Base-by-base conservation (phyloP, 139 green algal genomes). In the Chlamydomonas sp. region DNA sequence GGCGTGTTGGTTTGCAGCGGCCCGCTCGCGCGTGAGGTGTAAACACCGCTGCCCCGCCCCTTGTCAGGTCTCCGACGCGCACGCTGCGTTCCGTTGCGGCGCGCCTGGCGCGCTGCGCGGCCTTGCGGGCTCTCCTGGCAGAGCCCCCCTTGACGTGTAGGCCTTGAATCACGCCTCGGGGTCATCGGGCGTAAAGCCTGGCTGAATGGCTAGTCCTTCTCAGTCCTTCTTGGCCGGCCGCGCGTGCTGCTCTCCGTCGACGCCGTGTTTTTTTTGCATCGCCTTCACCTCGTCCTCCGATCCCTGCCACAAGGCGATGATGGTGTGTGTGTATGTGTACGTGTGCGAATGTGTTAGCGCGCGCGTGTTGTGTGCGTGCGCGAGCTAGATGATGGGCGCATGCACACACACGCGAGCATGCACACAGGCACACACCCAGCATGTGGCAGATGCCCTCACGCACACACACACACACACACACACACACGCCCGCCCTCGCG, bases 191-290 rank as follows among this genome's bases (percentile, higher is more conserved):
- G n/a, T n/a, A n/a, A n/a, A n/a, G n/a, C n/a, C n/a, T n/a, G n/a
- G 43, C 43, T 54, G 43, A 16, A 26, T 16, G 13, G 43, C 43
- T 54, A 54, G 13, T 54, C 43, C 43, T 16, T 54, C 13, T 13
- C 43, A 13, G 43, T 16, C 50, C 50, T 61, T 8, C 50, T 61
- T 28, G 50, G 8, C 13, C 16, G 31, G 65, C 59, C 77, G 77
- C 16, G 73, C 65, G 76, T 95, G 91, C 82, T 96, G 88, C 60
- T 96, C 73, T 0, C 88, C 90, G 76, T 95, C 86, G 54, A 98
- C 92, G 0, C 89, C 90, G 75, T 97, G 83, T 79, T 91, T 91
- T 29, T 83, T 74, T 73, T 98, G 93, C 80, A 97, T 81, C 37
- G 88, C 82, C 2, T 70, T 36, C 29, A 98, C 73, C 80, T 95